Conservation (phyloP, 441 rosid species). For the Bocquillonia castaneifolia region DNA sequence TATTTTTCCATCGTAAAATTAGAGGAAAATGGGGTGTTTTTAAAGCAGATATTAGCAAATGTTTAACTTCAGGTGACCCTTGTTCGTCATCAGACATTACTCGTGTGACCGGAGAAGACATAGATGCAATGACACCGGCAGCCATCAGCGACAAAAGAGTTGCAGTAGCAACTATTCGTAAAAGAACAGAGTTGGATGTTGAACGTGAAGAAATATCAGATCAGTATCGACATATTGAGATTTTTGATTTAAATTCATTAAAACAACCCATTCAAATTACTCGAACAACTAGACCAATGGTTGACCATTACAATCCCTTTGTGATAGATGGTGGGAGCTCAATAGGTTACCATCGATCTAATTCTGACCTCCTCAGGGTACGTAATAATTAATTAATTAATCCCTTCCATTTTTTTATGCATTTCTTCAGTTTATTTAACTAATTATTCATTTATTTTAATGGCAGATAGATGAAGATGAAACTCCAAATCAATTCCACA, state of each 20-base stretch:
- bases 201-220: background rate
- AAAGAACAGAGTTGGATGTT: background rate
- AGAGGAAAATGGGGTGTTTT: background rate
- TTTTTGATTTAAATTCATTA: background rate
- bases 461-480: background rate
- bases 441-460: too few relatives aligned
- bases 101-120: background rate
- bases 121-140: conserved; percentile 1
- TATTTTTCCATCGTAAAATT: conserved; percentile 4
- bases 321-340: conserved; percentile 1
- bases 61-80: too few relatives aligned
- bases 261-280: background rate
- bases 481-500: background rate
- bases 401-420: too few relatives aligned
- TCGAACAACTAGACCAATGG: background rate
- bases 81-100: background rate
- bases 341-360: conserved; percentile 11
- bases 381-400: too few relatives aligned
- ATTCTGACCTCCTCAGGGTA: conserved; percentile 5
- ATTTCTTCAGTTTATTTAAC: too few relatives aligned
- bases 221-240: conserved; percentile 13
- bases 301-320: conserved; percentile 11
- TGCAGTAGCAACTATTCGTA: conserved; percentile 9
- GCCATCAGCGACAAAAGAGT: conserved; percentile 3
- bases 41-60: background rate